Conservation (phyloP, 129 eudicot genomes). For the Chrysanthemum lavandulifolium region DNA sequence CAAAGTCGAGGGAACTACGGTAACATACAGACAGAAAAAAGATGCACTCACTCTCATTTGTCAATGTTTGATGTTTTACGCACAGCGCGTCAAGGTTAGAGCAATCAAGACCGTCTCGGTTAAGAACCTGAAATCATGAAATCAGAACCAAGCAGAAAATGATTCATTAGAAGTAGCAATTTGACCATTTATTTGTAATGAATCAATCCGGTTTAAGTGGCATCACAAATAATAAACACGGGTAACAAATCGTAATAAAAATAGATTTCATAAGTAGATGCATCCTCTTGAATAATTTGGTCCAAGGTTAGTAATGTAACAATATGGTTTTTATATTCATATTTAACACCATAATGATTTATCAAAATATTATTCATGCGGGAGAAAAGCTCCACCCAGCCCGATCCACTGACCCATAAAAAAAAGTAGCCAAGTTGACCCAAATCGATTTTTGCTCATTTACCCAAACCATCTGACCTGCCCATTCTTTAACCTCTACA, state of each 20-base stretch:
- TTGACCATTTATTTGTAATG: background rate
- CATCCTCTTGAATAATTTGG: too few relatives aligned
- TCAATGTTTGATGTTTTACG: slow-evolving; percentile 83
- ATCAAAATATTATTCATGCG: background rate
- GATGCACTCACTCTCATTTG: slow-evolving; percentile 64
- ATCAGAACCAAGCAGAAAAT: background rate
- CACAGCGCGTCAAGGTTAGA: slow-evolving; percentile 63
- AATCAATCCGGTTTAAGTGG: too few relatives aligned
- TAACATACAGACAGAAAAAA: background rate
- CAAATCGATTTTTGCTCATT: background rate
- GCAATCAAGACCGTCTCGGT: slow-evolving; percentile 58
- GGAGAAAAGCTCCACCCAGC: background rate
- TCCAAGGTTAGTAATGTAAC: background rate
- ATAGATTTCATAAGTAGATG: too few relatives aligned
- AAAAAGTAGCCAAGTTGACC: background rate
- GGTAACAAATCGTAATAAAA: too few relatives aligned
- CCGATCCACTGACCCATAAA: background rate
- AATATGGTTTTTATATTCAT: background rate
- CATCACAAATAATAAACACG: too few relatives aligned
- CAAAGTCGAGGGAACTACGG: background rate
- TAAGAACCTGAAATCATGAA: slow-evolving; percentile 60
- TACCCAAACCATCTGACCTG: background rate
- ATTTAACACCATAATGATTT: background rate
- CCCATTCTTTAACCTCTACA: too few relatives aligned
- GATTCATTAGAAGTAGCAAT: background rate